Conservation (phyloP, 2,329 filamentous ascomycete genomes). For the Penicillium corylophilum region DNA sequence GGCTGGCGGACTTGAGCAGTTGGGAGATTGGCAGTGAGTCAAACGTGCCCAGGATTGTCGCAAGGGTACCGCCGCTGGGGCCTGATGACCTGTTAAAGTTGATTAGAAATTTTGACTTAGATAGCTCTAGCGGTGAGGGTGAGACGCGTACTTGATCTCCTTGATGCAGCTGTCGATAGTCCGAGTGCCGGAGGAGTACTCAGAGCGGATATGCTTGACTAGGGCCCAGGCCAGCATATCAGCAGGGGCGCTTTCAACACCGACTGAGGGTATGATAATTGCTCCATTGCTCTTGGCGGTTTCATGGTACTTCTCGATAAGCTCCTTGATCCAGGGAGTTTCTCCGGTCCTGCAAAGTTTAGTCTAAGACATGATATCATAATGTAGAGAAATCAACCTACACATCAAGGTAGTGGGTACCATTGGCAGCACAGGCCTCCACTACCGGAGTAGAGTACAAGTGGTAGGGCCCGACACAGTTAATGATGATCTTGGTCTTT, state of each 20-base stretch:
- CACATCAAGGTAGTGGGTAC: conserved; percentile 68
- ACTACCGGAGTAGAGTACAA: conserved; percentile 64
- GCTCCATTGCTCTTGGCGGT: conserved; percentile 59
- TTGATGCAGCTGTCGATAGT: conserved; percentile 55
- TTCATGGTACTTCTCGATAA: conserved; percentile 61
- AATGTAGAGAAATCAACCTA: conserved; percentile 25
- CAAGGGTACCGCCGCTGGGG: conserved; percentile 62
- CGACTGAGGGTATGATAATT: conserved; percentile 62
- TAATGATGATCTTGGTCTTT: conserved; percentile 60
- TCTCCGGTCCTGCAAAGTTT: conserved; percentile 55
- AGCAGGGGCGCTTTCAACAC: conserved; percentile 61
- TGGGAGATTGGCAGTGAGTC: conserved; percentile 48
- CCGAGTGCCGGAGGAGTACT: conserved; percentile 50
- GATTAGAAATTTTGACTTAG: conserved; percentile 3
- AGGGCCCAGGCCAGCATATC: conserved; percentile 56
- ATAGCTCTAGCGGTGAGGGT: background rate
- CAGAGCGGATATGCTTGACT: conserved; percentile 53
- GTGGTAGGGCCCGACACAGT: conserved; percentile 63
- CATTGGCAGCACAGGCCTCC: conserved; percentile 62
- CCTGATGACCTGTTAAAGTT: conserved; percentile 35
- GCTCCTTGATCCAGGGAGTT: conserved; percentile 62
- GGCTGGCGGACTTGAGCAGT: conserved; percentile 48
- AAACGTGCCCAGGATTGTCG: conserved; percentile 62
- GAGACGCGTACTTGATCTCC: conserved; percentile 48
- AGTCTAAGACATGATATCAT: background rate